phyloP scores from a whole-genome alignment of 805 yeast species.

The Crinitomyces ghanaensis region DNA sequence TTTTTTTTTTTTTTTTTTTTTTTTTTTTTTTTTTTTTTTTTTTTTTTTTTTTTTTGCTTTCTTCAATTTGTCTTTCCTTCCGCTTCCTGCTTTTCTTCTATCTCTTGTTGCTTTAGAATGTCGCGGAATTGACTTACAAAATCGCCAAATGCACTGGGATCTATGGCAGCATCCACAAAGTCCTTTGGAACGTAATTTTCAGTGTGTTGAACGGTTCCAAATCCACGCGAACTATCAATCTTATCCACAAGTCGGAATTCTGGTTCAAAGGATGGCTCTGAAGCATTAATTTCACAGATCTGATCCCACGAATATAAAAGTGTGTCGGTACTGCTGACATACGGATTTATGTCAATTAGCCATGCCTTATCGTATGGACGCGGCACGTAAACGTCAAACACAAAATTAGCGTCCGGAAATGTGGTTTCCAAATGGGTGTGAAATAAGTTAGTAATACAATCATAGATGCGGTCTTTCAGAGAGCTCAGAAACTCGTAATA shows the following conservation, averaged over 20 bases:
- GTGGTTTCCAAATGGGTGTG: slow-evolving; percentile 34
- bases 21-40: too few species aligned
- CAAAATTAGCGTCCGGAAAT: slow-evolving; percentile 47
- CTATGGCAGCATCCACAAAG: slow-evolving; percentile 70
- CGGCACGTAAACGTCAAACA: slow-evolving; percentile 76
- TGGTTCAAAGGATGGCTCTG: slow-evolving; percentile 21
- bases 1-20: too few species aligned
- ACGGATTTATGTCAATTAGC: slow-evolving; percentile 82
- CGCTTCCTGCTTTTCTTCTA: too few species aligned
- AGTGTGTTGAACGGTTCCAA: slow-evolving; percentile 71
- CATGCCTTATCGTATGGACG: slow-evolving; percentile 54
- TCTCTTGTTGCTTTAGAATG: too few species aligned
- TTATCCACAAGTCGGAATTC: slow-evolving; percentile 54
- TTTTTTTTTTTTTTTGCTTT: too few species aligned
- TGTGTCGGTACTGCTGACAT: slow-evolving; percentile 65
- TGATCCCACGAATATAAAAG: slow-evolving; percentile 81
- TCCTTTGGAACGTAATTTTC: slow-evolving; percentile 90
- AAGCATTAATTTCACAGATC: slow-evolving; percentile 29
- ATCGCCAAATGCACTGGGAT: slow-evolving; percentile 2
- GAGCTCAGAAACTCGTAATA: slow-evolving; percentile 59
- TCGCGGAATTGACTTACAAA: slow-evolving; percentile 2
- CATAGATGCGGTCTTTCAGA: slow-evolving; percentile 36
- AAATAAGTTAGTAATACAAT: slow-evolving; percentile 44
- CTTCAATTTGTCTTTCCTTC: too few species aligned
- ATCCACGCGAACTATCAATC: slow-evolving; percentile 55